Base-by-base conservation (phyloP, 108 stramenopile species). In the Pseudonitzschia multistriata region DNA sequence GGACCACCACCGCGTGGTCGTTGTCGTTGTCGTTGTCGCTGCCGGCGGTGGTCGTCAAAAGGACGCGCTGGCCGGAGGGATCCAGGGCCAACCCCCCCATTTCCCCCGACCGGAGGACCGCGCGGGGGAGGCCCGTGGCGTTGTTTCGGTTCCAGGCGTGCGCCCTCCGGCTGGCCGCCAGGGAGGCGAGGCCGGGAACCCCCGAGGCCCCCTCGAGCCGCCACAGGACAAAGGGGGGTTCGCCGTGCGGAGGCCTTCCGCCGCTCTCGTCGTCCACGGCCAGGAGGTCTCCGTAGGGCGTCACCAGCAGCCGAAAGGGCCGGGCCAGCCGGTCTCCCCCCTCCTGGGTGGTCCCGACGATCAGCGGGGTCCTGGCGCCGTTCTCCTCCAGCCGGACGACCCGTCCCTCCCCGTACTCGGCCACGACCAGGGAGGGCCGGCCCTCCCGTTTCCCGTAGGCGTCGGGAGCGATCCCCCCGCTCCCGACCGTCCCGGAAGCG, bases 351-450 rank as follows among this genome's bases (percentile, higher is more conserved):
- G 52, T 40, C 72, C 78, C 62, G 14, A 81, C 60, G 7, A 85
- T 71, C 53, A 92, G 61, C 21, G 91, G 91, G 7, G 87, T 92
- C 21, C 91, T 79, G 17, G 91, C 91, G 3, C 91, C 91, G 48
- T 70, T 84, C 34, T 83, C 77, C 64, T 92, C 91, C 34, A 92
- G 57, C 49, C 91, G 78, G 22, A 85, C 70, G 54, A 92, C 86
- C 17, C 91, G 76, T 53, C 75, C 74, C 60, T 92, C 91, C 28
- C 91, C 91, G 82, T 83, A 86, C 71, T 92, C 91, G 0, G 83
- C 82, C 34, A 92, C 79, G 25, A 81, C 37, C 13, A 89, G 29
- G 68, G 34, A 33, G 48, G 34, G 15, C 22, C 7, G 63, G 19
- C 5, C 10, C 39, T 3, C 34, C n/a, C n/a, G n/a, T n/a, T n/a